Evolutionary conservation across 768 basidiomycete species (phyloP).

Genomic region (Lactarius indigo): DNA sequence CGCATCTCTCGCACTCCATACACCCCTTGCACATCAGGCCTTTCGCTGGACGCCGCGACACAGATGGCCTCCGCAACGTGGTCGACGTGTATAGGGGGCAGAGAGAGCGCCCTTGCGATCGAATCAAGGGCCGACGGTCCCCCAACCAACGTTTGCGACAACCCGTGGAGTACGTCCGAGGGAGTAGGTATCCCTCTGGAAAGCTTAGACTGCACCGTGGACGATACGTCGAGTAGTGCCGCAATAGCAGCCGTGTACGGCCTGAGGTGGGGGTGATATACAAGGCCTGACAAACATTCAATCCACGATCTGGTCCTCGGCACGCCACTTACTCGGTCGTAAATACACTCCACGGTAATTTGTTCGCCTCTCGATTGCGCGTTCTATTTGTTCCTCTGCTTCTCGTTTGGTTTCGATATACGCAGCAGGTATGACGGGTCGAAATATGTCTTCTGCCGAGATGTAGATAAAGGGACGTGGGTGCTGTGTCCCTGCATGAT

Average conservation of each 20-base stretch:
- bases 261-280: conserved; percentile 92
- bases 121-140: conserved; percentile 53
- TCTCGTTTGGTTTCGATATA: conserved; percentile 96
- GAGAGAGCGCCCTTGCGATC: conserved; percentile 74
- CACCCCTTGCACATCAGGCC: conserved; percentile 52
- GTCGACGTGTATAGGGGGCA: conserved; percentile 93
- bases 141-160: conserved; percentile 36
- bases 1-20: conserved; percentile 73
- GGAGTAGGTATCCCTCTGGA: conserved; percentile 61
- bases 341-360: conserved; percentile 74
- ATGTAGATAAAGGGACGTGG: conserved; percentile 83
- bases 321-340: conserved; percentile 70
- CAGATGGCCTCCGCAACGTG: conserved; percentile 87
- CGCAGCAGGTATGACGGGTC: conserved; percentile 76
- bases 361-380: conserved; percentile 43
- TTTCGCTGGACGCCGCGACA: conserved; percentile 49
- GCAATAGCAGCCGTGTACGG: conserved; percentile 88
- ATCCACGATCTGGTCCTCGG: neutral
- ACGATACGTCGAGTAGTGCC: conserved; percentile 76
- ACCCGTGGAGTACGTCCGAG: conserved; percentile 53
- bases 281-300: conserved; percentile 57
- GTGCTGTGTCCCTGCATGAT: conserved; percentile 27
- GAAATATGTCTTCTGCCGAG: conserved; percentile 91
- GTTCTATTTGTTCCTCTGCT: conserved; percentile 70
- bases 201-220: conserved; percentile 60